Percentiles rank a stretch among this genome's conserved stretches.
Conservation (phyloP, 1,139 yeast genomes). For the Candida tetrigidarum region DNA sequence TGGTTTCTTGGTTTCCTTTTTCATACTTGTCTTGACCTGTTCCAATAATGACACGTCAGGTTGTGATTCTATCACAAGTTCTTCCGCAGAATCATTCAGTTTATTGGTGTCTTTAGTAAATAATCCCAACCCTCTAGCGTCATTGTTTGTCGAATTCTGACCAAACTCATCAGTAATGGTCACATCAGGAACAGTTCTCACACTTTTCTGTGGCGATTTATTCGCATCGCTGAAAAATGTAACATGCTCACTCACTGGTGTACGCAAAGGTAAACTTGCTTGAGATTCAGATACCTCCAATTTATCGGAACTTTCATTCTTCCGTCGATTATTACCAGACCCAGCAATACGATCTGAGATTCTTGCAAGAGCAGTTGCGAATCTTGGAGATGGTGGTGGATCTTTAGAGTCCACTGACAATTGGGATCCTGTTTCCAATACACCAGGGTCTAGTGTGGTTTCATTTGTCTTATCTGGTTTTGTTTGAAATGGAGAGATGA, state of each 20-base stretch:
- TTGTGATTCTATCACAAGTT: background rate
- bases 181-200: slow-evolving; percentile 8
- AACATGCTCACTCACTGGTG: slow-evolving; percentile 15
- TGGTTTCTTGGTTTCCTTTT: background rate
- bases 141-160: background rate
- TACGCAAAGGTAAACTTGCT: slow-evolving; percentile 9
- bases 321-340: slow-evolving; percentile 21
- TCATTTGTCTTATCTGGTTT: background rate
- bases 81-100: background rate
- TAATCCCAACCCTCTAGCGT: slow-evolving; percentile 12
- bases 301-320: slow-evolving; percentile 6
- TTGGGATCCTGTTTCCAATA: slow-evolving; percentile 19
- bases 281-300: slow-evolving; percentile 9
- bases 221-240: slow-evolving; percentile 9
- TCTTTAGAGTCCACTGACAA: slow-evolving; percentile 12
- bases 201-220: slow-evolving; percentile 6
- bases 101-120: background rate
- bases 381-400: slow-evolving; percentile 23
- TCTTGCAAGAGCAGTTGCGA: slow-evolving; percentile 35
- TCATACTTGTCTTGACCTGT: slow-evolving; percentile 2
- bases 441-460: slow-evolving; percentile 8
- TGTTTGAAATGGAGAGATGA: slow-evolving; percentile 10
- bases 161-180: slow-evolving; percentile 7
- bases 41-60: slow-evolving; percentile 5
- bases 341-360: slow-evolving; percentile 52